These are phyloP conservation scores for Cornus controversa DNA, from an alignment of 148 eudicot genomes.

Conservation along the genomic window DNA sequence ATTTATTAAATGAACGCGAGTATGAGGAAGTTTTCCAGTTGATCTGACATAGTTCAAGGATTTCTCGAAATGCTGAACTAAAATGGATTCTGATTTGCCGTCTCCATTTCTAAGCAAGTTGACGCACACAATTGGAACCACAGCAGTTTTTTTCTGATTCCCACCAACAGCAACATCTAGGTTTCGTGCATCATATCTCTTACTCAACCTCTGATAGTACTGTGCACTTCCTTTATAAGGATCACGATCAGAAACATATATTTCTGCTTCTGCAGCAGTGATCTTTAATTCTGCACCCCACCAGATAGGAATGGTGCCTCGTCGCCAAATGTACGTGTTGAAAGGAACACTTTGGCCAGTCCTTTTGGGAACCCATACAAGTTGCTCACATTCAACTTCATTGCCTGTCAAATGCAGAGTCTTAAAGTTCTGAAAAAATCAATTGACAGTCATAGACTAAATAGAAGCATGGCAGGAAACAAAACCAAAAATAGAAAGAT, in stretches of 20 bases:
- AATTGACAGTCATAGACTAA: slow-evolving; percentile 11
- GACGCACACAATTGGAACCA: slow-evolving; percentile 82
- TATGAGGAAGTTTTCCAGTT: slow-evolving; percentile 70
- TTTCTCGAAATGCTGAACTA: slow-evolving; percentile 93
- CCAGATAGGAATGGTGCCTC: slow-evolving; percentile 98
- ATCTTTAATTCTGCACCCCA: slow-evolving; percentile 98
- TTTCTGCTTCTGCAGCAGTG: slow-evolving; percentile 96
- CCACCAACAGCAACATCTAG: slow-evolving; percentile 49
- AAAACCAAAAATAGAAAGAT: background rate
- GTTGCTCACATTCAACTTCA: slow-evolving; percentile 99
- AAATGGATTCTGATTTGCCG: slow-evolving; percentile 84
- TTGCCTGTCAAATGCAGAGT: slow-evolving; percentile 55
- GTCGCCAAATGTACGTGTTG: slow-evolving; percentile 86
- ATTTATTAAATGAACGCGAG: slow-evolving; percentile 73
- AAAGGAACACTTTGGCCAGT: slow-evolving; percentile 84
- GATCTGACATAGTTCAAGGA: slow-evolving; percentile 69
- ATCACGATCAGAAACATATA: slow-evolving; percentile 83
- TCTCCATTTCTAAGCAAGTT: slow-evolving; percentile 86
- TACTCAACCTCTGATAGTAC: slow-evolving; percentile 83
- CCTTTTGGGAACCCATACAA: slow-evolving; percentile 88
- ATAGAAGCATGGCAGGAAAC: slow-evolving; percentile 4
- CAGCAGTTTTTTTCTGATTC: slow-evolving; percentile 63
- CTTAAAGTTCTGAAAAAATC: slow-evolving; percentile 11
- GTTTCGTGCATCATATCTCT: slow-evolving; percentile 74
- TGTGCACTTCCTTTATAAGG: slow-evolving; percentile 92